Evolutionary conservation across 805 yeast species (phyloP), one percentile per base, ranked within the genome.

Genomic region (Zygoascus bituminiphila): DNA sequence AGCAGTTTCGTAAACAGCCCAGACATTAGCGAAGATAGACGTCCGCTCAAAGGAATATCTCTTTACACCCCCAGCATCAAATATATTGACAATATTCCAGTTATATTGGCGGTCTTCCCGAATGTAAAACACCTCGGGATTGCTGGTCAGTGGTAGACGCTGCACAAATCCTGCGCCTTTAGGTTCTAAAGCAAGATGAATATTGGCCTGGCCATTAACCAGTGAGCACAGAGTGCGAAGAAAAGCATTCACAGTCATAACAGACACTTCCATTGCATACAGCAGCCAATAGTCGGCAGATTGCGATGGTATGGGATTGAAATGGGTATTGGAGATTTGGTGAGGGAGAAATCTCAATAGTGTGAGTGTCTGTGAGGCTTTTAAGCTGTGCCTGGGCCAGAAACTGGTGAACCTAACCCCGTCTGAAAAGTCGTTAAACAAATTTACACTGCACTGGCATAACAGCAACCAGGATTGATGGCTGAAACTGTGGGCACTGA

Each of bases 11-110:
- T 70, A 61, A 58, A 79, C 57, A n/a, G 73, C 58, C 84, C 84
- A 79, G 21, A 71, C 70, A 17, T 78, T 78, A 45, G 72, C 70
- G 46, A 68, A 56, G 1, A 74, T 61, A 17, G 77, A 67, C 51
- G 66, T 66, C 44, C 82, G 66, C 62, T 77, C 81, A 57, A 78
- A 65, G n/a, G 77, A 67, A 59, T 72, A 78, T 14, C 68, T 57
- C 51, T 72, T 71, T 23, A 59, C 62, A n/a, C 70, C 70, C 21
- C 76, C 74, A 19, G 62, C 62, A 52, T 71, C 73, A 58, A 74
- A 79, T 1, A 79, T 79, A 54, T 75, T 76, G 42, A 78, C 71
- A 15, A 64, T 59, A 19, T 72, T 68, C 47, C 68, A 69, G 46
- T 69, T 68, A 54, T 72, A 74, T 15, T 63, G 67, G 51, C 77